These are phyloP conservation scores for Herpotrichia juniperi DNA, from an alignment of 2,329 filamentous ascomycete genomes.

Conservation along the genomic window DNA sequence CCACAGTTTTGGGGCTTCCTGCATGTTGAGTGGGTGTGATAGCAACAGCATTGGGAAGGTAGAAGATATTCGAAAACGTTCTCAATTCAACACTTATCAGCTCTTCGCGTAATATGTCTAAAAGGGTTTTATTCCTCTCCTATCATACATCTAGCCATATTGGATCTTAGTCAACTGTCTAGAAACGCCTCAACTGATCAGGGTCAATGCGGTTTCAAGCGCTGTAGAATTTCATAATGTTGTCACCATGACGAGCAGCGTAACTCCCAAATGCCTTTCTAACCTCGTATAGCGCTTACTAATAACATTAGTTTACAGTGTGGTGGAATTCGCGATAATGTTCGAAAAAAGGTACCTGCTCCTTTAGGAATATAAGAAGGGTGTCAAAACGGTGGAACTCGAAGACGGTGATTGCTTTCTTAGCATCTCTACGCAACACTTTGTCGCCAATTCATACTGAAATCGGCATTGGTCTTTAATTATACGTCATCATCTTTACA, in stretches of 20 bases:
- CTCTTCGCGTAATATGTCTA: neutral
- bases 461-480: no score
- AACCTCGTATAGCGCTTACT: neutral
- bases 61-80: constrained; percentile 23
- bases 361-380: no score
- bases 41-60: constrained; percentile 20
- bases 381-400: no score
- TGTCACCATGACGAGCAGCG: neutral
- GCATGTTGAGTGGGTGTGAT: constrained; percentile 20
- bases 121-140: constrained; percentile 18
- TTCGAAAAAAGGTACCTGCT: no score
- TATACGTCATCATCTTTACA: no score
- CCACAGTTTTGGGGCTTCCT: constrained; percentile 11
- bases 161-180: neutral
- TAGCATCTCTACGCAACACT: no score
- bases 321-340: no score
- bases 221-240: neutral
- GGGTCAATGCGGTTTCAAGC: neutral
- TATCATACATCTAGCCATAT: neutral
- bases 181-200: neutral
- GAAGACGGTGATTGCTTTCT: no score
- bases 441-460: no score
- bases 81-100: constrained; percentile 13
- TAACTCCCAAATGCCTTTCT: neutral
- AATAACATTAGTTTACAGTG: no score